A percentile compares a stretch with the other conserved stretches of the same genome.
Evolutionary conservation across 495 filamentous ascomycete species (phyloP).

Genomic region (Penicillium turbatum): DNA sequence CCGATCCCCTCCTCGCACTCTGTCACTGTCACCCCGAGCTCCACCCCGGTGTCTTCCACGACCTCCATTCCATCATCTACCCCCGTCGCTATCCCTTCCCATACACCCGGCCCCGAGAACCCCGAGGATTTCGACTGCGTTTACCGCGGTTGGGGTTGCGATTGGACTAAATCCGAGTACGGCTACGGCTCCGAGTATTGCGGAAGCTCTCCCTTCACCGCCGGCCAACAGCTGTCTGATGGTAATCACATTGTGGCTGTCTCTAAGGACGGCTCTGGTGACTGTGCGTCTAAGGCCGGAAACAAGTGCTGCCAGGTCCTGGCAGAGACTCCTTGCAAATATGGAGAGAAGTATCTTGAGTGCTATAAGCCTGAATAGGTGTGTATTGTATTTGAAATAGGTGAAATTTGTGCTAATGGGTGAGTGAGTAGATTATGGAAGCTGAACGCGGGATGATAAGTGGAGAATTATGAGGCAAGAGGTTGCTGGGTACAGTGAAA

Average conservation of each 20-base stretch:
- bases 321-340: conserved; percentile 5
- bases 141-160: conserved; percentile 7
- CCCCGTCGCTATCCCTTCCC: neutral
- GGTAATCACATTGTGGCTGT: conserved; percentile 9
- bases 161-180: conserved; percentile 13
- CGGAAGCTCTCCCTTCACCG: conserved; percentile 7
- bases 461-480: neutral
- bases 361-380: conserved; percentile 7
- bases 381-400: too few species aligned
- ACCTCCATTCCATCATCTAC: neutral
- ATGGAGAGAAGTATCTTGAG: conserved; percentile 16
- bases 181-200: conserved; percentile 11
- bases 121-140: conserved; percentile 12
- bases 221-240: conserved; percentile 8
- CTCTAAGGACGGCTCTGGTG: conserved; percentile 7
- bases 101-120: neutral
- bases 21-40: neutral
- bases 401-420: too few species aligned
- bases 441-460: neutral
- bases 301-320: conserved; percentile 8
- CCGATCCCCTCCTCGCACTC: neutral
- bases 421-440: neutral
- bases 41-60: neutral
- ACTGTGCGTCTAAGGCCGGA: conserved; percentile 8
- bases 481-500: too few species aligned